phyloP scores from a whole-genome alignment of 2,329 filamentous ascomycete species.

The Colletotrichum plurivorum region DNA sequence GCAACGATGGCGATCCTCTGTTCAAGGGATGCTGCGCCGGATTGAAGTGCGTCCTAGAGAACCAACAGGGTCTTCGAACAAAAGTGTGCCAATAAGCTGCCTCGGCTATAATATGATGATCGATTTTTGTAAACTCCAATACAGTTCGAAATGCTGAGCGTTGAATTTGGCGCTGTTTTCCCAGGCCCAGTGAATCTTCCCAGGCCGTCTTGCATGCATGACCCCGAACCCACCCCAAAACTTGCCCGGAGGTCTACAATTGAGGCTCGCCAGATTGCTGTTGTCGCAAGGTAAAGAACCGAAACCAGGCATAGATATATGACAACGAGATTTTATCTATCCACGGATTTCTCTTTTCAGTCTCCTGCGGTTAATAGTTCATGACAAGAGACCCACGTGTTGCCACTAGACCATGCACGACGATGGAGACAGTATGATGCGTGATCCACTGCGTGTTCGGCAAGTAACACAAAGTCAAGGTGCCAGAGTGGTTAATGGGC shows the following conservation, averaged over 20 bases:
- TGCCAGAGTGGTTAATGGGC: constrained; percentile 27
- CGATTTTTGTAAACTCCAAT: no score
- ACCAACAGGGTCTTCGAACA: neutral
- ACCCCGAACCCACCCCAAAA: no score
- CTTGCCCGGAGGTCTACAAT: no score
- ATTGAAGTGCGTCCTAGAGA: neutral
- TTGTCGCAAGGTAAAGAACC: no score
- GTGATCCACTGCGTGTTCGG: rapidly evolving
- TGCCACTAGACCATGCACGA: neutral
- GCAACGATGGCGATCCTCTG: neutral
- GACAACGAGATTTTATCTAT: neutral
- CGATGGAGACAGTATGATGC: neutral
- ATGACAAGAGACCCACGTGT: neutral
- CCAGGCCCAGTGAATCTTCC: no score
- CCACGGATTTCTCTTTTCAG: neutral
- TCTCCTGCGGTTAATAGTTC: no score
- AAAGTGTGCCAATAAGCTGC: neutral
- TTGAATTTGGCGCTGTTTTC: no score
- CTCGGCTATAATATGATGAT: neutral
- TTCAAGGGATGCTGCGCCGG: neutral
- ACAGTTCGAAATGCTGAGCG: no score
- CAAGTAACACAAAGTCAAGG: neutral
- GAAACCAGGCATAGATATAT: no score
- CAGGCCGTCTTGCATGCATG: no score
- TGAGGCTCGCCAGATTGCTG: no score